Base-by-base conservation (phyloP, 2,329 filamentous ascomycete genomes). In the Diaporthe nobilis region DNA sequence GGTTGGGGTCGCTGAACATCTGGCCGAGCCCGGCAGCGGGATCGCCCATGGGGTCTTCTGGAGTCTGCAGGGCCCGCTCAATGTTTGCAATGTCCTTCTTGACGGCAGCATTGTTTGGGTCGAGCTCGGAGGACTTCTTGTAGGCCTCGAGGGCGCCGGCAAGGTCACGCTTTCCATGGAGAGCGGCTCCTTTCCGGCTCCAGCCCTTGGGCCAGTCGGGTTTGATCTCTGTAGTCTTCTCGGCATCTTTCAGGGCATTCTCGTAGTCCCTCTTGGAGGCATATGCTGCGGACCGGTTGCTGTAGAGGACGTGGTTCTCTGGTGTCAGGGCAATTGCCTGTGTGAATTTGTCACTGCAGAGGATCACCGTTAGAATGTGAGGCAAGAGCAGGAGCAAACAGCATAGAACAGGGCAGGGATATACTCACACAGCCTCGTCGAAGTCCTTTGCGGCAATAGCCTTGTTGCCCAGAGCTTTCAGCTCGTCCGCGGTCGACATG, bases 381-480 rank as follows among this genome's bases (percentile, higher is more conserved):
- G 13, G 9, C 20, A 28, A 47, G 2, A 37, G 17, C 17, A 47
- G 25, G 49, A 60, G 44, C 63, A 57, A 7, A 28, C n/a, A 20
- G 9, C 15, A 22, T n/a, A 67, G 31, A 51, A 51, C 68, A 65
- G 17, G 17, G 20, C 60, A 76, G 51, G 71, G 57, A 75, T 49
- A n/a, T 57, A 92, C 95, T 86, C 91, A 98, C 96, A 98, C 92
- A 83, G 97, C 97, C 85, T 96, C 95, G 82, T 95, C 91, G 85
- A 98, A 99, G 86, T 98, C 95, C 91, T 98, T 98, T 78, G 95
- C 95, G 79, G 95, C 94, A 86, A 99, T 99, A 86, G 97, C 96
- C 90, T 98, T 98, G 90, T 99, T 99, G 89, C 96, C 97, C 84
- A 97, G 94, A 82, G 96, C 95, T 90, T 99, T 99, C 82, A 99